phyloP scores from a whole-genome alignment of 768 basidiomycete species.

The Porpolomopsis calyptriformis region DNA sequence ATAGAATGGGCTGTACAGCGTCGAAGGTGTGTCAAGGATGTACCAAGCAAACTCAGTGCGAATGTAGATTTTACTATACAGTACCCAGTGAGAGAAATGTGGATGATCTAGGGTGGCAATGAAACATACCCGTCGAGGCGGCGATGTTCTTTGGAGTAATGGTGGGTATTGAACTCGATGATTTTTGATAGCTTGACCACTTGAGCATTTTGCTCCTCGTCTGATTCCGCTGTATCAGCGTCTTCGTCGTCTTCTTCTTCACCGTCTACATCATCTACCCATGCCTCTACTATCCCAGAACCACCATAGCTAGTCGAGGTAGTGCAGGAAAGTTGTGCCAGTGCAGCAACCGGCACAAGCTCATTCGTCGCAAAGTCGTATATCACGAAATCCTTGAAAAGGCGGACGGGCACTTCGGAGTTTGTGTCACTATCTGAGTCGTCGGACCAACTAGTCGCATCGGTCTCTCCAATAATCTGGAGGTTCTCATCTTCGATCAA shows the following conservation, averaged over 20 bases:
- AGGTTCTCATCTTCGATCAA: constrained; percentile 32
- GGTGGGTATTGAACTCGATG: constrained; percentile 38
- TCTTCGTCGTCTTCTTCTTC: constrained; percentile 23
- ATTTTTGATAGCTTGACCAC: constrained; percentile 33
- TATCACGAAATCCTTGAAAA: constrained; percentile 43
- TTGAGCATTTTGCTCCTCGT: constrained; percentile 18
- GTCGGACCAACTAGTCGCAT: constrained; percentile 10
- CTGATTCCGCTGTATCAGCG: constrained; percentile 22
- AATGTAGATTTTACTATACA: constrained; percentile 49
- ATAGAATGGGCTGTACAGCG: constrained; percentile 36
- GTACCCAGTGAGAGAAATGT: too few species aligned
- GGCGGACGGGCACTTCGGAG: constrained; percentile 42
- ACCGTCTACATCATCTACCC: constrained; percentile 21
- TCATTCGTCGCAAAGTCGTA: constrained; percentile 31
- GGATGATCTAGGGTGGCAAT: too few species aligned
- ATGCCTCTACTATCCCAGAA: constrained; percentile 31
- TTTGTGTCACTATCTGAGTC: constrained; percentile 20
- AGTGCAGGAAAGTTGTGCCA: constrained; percentile 26
- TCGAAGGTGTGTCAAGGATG: constrained; percentile 43
- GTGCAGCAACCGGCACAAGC: constrained; percentile 30
- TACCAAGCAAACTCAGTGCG: constrained; percentile 61
- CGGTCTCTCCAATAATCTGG: constrained; percentile 34
- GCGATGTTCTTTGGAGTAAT: constrained; percentile 19
- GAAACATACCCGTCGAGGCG: constrained; percentile 41
- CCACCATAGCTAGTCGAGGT: constrained; percentile 19